Base-by-base conservation (phyloP, 768 basidiomycete species). In the Albatrellus ellisii region DNA sequence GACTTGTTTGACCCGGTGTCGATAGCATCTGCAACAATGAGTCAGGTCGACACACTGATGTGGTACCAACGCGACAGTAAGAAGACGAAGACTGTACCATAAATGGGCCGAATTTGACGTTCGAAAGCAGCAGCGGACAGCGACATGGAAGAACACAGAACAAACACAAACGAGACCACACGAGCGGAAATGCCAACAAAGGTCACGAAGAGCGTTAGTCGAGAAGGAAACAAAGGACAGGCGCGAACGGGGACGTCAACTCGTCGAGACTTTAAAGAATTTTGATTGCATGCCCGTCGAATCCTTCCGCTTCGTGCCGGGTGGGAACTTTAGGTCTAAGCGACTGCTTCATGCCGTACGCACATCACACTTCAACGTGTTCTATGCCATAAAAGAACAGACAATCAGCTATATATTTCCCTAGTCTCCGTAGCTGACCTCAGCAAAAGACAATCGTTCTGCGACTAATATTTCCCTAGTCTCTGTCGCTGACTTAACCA, bases 1-100 rank as follows among this genome's bases (percentile, higher is more conserved):
- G 82, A 77, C 64, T 90, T 90, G 65, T 83, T 85, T 11, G 85
- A 84, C 36, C 81, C 79, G 34, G 75, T 83, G 63, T 90, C 87
- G 48, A 90, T 67, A 35, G 87, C 79, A 70, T 90, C 87, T 90
- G 57, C 11, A 39, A 21, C 42, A 9, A 24, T 18, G 28, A 44
- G n/a, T 41, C 14, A 42, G 36, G n/a, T n/a, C n/a, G n/a, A n/a
- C 43, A 44, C 38, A 47, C 22, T 43, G 34, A n/a, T 40, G 35
- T 27, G 41, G 39, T 33, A 10, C 17, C 10, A 15, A 26, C 34
- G 14, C 28, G 31, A 20, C 36, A 31, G 10, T 26, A 27, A 18
- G 26, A n/a, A 12, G 33, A 25, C 31, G 49, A 72, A 52, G 41
- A 86, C 86, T n/a, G n/a, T n/a, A n/a, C n/a, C 86, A 56, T 89